phyloP scores from a whole-genome alignment of 306 rosid species.

The Astragalus glycyphyllos region DNA sequence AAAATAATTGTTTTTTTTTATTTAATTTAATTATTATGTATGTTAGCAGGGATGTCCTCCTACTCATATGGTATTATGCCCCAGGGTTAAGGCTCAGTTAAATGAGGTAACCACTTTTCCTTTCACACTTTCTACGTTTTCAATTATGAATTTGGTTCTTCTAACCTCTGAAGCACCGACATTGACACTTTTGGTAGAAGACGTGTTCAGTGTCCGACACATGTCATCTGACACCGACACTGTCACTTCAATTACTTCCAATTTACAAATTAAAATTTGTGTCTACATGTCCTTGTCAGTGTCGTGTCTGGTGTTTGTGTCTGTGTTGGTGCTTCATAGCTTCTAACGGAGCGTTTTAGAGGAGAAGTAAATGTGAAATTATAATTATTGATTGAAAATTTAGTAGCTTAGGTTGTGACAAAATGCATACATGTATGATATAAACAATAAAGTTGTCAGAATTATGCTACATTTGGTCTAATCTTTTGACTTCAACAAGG shows the following conservation, averaged over 20 bases:
- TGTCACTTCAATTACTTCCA: too few species aligned
- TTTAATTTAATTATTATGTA: not conserved
- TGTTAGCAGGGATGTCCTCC: conserved; percentile 52
- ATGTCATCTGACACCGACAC: too few species aligned
- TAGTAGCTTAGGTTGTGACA: not conserved
- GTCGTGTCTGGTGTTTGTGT: too few species aligned
- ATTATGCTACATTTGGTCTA: conserved; percentile 46
- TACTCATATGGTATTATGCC: conserved; percentile 38
- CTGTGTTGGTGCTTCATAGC: too few species aligned
- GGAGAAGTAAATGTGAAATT: not conserved
- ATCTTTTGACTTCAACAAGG: conserved; percentile 66
- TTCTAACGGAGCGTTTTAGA: not conserved
- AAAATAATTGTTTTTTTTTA: not conserved
- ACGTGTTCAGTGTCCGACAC: too few species aligned
- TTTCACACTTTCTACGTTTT: conserved; percentile 40
- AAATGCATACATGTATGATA: not conserved
- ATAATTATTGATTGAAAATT: conserved; percentile 14
- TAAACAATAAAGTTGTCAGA: not conserved
- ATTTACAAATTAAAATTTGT: too few species aligned
- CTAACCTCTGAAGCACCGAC: too few species aligned
- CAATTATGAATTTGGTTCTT: conserved; percentile 32
- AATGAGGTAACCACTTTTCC: conserved; percentile 53
- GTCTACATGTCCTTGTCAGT: too few species aligned
- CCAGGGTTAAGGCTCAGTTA: conserved; percentile 59
- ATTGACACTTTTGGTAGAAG: too few species aligned